phyloP scores from a whole-genome alignment of 2,329 filamentous ascomycete genomes.

The Onygenales sp. region DNA sequence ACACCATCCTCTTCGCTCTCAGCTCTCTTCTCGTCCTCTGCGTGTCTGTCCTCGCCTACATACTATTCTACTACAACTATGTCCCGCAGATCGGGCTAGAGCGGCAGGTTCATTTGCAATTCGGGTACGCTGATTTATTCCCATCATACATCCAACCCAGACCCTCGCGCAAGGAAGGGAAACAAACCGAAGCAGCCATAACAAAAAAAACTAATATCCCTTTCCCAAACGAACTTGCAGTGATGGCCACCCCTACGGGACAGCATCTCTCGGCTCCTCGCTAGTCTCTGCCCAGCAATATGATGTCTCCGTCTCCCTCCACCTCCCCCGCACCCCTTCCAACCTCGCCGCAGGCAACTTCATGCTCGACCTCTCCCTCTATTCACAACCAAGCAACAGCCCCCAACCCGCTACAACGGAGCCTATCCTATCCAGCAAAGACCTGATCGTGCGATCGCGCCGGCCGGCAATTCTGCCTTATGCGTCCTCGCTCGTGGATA shows the following conservation, averaged over 20 bases:
- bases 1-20: conserved; percentile 44
- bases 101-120: conserved; percentile 57
- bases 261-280: conserved; percentile 38
- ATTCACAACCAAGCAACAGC: conserved; percentile 35
- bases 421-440: not conserved
- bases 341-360: conserved; percentile 82
- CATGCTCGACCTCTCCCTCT: conserved; percentile 74
- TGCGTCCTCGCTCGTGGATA: conserved; percentile 57
- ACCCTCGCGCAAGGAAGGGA: not conserved
- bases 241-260: conserved; percentile 43
- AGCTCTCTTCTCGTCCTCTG: conserved; percentile 47
- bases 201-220: not conserved
- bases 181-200: not conserved
- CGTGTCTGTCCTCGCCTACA: conserved; percentile 52
- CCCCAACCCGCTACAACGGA: conserved; percentile 11
- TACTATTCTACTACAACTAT: conserved; percentile 59
- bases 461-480: conserved; percentile 75
- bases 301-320: conserved; percentile 67
- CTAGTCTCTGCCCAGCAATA: conserved; percentile 69
- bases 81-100: conserved; percentile 56
- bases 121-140: conserved; percentile 38
- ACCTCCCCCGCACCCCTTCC: conserved; percentile 64
- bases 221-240: conserved; percentile 15
- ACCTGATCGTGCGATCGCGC: conserved; percentile 53
- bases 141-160: not conserved